phyloP scores from a whole-genome alignment of 257 asterid species.

The Rubia yunnanensis region DNA sequence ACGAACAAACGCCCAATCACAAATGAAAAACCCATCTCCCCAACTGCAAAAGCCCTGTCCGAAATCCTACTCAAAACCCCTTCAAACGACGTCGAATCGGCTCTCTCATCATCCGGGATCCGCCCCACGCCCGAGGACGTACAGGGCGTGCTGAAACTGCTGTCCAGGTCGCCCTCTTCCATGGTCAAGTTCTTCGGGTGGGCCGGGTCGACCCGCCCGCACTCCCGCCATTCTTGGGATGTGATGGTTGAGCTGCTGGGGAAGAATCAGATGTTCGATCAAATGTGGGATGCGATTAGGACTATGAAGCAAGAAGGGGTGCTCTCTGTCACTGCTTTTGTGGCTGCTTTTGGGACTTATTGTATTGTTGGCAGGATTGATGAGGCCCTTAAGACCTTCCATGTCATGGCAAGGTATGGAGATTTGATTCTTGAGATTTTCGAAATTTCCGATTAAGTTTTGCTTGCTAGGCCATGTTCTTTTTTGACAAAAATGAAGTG shows the following conservation, averaged over 20 bases:
- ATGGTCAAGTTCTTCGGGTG: constrained; percentile 63
- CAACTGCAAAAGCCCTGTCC: constrained; percentile 33
- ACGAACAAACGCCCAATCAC: background rate
- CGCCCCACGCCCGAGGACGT: constrained; percentile 46
- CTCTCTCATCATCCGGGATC: constrained; percentile 31
- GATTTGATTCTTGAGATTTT: background rate
- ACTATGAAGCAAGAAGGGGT: constrained; percentile 58
- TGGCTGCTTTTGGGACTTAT: constrained; percentile 55
- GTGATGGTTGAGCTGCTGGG: constrained; percentile 70
- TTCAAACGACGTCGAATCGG: constrained; percentile 36
- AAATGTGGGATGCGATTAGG: constrained; percentile 78
- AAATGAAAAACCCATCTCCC: constrained; percentile 18
- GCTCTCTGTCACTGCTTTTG: constrained; percentile 53
- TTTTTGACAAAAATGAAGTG: too few species aligned
- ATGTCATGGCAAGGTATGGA: constrained; percentile 51
- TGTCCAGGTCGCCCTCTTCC: constrained; percentile 40
- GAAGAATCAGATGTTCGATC: constrained; percentile 54
- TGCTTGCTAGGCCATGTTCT: background rate
- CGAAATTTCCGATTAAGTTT: background rate
- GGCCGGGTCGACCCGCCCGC: constrained; percentile 42
- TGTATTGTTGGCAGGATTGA: constrained; percentile 44
- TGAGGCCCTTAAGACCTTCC: constrained; percentile 63
- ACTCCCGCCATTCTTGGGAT: constrained; percentile 49
- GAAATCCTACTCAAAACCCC: constrained; percentile 41
- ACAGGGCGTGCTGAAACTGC: constrained; percentile 43